These are phyloP conservation scores for Enterocytospora artemiae DNA, from an alignment of 371 early-diverging fungal species.

Conservation along the genomic window DNA sequence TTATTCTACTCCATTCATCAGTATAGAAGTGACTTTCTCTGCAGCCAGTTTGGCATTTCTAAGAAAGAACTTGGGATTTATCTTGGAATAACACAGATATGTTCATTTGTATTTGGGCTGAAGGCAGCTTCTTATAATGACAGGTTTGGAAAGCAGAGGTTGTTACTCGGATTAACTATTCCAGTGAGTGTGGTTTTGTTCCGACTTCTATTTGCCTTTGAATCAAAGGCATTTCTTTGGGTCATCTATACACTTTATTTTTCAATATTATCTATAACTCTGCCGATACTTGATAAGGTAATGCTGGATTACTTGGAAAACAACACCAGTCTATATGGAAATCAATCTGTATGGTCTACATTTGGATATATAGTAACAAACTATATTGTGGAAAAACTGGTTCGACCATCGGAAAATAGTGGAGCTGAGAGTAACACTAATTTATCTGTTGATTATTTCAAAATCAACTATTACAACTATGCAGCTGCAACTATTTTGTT, in stretches of 20 bases:
- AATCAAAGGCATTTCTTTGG: slow-evolving; percentile 14
- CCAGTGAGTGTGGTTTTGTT: slow-evolving; percentile 40
- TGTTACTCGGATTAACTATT: slow-evolving; percentile 38
- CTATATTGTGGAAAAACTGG: slow-evolving; percentile 48
- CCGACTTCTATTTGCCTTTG: slow-evolving; percentile 48
- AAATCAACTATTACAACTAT: slow-evolving; percentile 36
- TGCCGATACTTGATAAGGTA: slow-evolving; percentile 51
- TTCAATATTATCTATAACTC: slow-evolving; percentile 15
- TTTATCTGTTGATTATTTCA: slow-evolving; percentile 38
- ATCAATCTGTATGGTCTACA: slow-evolving; percentile 55
- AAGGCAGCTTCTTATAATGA: slow-evolving; percentile 52
- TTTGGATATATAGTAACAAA: slow-evolving; percentile 50
- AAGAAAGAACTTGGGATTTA: slow-evolving; percentile 19
- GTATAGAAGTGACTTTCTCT: slow-evolving; percentile 51
- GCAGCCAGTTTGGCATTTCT: slow-evolving; percentile 22
- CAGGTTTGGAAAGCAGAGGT: slow-evolving; percentile 48
- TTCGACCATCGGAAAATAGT: slow-evolving; percentile 1
- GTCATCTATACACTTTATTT: slow-evolving; percentile 43
- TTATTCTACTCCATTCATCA: slow-evolving; percentile 55
- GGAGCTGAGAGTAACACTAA: too few relatives aligned
- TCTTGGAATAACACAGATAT: slow-evolving; percentile 28
- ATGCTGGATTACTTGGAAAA: slow-evolving; percentile 53
- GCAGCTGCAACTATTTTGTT: slow-evolving; percentile 15
- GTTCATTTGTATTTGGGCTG: slow-evolving; percentile 54
- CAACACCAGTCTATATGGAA: slow-evolving; percentile 52